Evolutionary conservation across 805 yeast species (phyloP).

Genomic region (Spathaspora gorwiae): DNA sequence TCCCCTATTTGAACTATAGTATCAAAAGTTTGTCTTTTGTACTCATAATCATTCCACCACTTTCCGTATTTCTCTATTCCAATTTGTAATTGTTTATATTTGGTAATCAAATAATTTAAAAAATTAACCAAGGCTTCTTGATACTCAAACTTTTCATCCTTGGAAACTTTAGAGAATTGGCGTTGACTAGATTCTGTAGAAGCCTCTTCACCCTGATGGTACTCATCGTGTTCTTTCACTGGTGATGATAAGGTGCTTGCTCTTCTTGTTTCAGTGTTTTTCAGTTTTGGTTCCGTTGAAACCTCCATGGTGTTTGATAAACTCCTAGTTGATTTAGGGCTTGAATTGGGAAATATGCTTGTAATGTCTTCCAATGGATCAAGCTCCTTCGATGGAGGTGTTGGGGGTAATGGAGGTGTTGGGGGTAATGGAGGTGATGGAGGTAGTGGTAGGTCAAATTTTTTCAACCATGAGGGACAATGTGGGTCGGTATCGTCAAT

Average conservation of each 20-base stretch:
- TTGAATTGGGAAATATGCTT: no score
- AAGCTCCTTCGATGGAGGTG: not conserved
- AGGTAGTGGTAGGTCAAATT: not conserved
- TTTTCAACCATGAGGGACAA: slow-evolving; percentile 7
- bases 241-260: no score
- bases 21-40: not conserved
- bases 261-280: no score
- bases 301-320: no score
- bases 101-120: slow-evolving; percentile 3
- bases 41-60: slow-evolving; percentile 1
- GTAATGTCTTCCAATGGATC: no score
- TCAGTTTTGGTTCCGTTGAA: no score
- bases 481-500: slow-evolving; percentile 1
- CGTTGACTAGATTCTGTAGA: no score
- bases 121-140: slow-evolving; percentile 5
- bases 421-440: not conserved
- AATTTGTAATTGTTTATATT: slow-evolving; percentile 2
- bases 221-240: no score
- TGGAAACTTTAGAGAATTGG: no score
- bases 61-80: not conserved
- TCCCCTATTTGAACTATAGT: not conserved
- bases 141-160: not conserved
- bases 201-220: no score
- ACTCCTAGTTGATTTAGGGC: no score
- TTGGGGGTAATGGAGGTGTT: not conserved